Percentiles rank a stretch among this genome's conserved stretches.
Evolutionary conservation across 148 eudicot genomes (phyloP).

Genomic region (Persicaria tinctoria): DNA sequence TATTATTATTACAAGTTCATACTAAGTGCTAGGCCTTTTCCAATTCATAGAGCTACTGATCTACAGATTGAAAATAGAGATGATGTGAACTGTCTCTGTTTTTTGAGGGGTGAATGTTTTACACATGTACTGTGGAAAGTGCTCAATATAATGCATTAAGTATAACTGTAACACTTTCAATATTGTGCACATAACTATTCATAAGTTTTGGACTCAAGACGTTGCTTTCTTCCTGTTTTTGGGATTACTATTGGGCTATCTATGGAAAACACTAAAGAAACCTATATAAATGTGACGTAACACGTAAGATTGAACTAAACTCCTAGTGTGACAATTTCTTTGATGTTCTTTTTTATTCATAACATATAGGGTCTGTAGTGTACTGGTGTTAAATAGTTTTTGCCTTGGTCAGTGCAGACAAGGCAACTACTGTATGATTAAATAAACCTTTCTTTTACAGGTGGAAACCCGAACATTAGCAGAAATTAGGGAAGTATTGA

Average conservation of each 20-base stretch:
- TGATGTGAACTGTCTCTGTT: too few species aligned
- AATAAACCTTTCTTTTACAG: slow-evolving; percentile 27
- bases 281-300: too few species aligned
- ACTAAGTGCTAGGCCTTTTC: too few species aligned
- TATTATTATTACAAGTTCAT: background rate
- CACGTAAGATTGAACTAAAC: background rate
- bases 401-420: background rate
- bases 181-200: background rate
- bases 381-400: background rate
- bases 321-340: background rate
- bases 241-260: too few species aligned
- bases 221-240: too few species aligned
- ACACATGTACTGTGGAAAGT: too few species aligned
- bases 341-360: background rate
- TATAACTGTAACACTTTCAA: too few species aligned
- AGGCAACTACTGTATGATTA: background rate
- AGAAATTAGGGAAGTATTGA: slow-evolving; percentile 74
- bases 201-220: background rate
- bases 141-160: too few species aligned
- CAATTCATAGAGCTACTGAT: too few species aligned
- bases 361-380: background rate
- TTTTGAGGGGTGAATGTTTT: too few species aligned
- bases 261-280: too few species aligned
- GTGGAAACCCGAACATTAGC: slow-evolving; percentile 85
- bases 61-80: too few species aligned